Percentiles rank a stretch among this genome's conserved stretches.
Conservation (phyloP, 768 basidiomycete species). For the Cystofilobasidium capitatum region DNA sequence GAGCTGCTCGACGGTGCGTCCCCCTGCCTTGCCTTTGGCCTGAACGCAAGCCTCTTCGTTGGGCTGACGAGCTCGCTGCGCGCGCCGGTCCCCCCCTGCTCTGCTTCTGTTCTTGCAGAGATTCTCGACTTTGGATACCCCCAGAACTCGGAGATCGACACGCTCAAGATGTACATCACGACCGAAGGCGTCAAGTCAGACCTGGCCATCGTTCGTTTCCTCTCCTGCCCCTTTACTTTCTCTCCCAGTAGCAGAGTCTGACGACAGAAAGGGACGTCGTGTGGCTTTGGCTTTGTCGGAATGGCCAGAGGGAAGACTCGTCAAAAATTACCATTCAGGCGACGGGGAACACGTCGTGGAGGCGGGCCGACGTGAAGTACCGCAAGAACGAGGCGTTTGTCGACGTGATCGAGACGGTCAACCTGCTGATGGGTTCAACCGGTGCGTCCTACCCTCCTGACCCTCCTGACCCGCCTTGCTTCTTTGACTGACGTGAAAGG, state of each 20-base stretch:
- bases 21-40: neutral
- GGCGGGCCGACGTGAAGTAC: slow-evolving; percentile 93
- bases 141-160: slow-evolving; percentile 98
- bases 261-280: too few relatives aligned
- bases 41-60: neutral
- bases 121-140: slow-evolving; percentile 99
- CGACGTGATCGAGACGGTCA: slow-evolving; percentile 96
- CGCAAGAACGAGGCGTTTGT: slow-evolving; percentile 99
- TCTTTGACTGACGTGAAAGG: too few relatives aligned
- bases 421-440: slow-evolving; percentile 62
- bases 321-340: slow-evolving; percentile 96
- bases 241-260: too few relatives aligned
- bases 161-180: slow-evolving; percentile 73
- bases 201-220: slow-evolving; percentile 53
- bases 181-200: slow-evolving; percentile 75
- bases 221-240: neutral
- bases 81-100: too few relatives aligned
- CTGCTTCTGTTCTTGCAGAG: slow-evolving; percentile 43
- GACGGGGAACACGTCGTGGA: slow-evolving; percentile 96
- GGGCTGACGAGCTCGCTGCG: neutral
- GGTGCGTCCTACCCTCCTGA: neutral
- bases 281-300: slow-evolving; percentile 46
- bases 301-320: slow-evolving; percentile 68
- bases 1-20: slow-evolving; percentile 65
- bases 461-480: too few relatives aligned